Base-by-base conservation (phyloP, 345 rosid species). In the Lumnitzera littorea region DNA sequence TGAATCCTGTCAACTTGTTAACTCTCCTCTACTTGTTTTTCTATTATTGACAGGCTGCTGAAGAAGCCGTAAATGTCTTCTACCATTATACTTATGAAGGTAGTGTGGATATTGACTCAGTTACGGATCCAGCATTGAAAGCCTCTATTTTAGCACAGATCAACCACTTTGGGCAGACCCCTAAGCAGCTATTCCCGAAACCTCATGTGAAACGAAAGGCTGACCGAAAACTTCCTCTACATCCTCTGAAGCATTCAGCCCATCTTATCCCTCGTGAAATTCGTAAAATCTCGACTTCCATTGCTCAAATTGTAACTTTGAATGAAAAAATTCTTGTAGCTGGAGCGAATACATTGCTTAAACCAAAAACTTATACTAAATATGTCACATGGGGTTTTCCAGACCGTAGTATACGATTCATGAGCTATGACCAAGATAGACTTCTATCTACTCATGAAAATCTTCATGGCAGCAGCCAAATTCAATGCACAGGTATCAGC, bases 41-140 rank as follows among this genome's bases (percentile, higher is more conserved):
- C 62, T 69, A 53, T 63, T 25, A 57, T 64, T 72, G 67, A 60
- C 86, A 95, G 99, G 96, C 88, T 6, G 96, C 99, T 61, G 99
- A 95, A 82, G 99, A 95, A 64, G 94, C 96, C 61, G 91, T 91
- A 23, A 95, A 95, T 78, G 99, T 95, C 63, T 95, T 91, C 89
- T 95, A 95, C 72, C 99, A 95, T 72, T 95, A 95, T 83, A 95
- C 99, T 13, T 95, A 95, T 36, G 99, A 95, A 74, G 99, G 99
- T 25, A 95, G 91, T 67, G 99, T 95, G 65, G 99, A 95, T 74
- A 95, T 95, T 59, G 99, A 95, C 79, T 85, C 96, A 11, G 99
- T 95, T 64, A 82, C 86, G 51, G 99, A 95, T 67, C 97, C 99
- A 41, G 96, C 97, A 24, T 78, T 95, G 99, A 95, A 95, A 81